Conservation (phyloP, 176 grass and related monocot genomes). For the Avena insularis region DNA sequence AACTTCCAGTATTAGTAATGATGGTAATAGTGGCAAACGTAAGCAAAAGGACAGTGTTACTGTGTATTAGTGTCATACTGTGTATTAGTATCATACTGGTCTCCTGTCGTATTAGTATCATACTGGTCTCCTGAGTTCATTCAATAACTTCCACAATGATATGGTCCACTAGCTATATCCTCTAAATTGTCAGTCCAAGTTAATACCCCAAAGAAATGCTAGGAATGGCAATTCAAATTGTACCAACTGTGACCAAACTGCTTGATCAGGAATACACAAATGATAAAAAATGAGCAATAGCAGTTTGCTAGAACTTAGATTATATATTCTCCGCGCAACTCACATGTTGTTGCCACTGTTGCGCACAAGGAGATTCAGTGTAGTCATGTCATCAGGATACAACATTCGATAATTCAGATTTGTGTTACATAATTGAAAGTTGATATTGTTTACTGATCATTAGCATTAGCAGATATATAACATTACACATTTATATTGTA, state of each 20-base stretch:
- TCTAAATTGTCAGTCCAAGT: neutral
- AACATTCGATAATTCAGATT: conserved; percentile 6
- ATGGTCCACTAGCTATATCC: neutral
- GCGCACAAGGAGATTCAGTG: neutral
- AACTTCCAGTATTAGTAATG: neutral
- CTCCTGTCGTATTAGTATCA: too few relatives aligned
- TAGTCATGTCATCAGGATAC: conserved; percentile 15
- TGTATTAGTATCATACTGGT: neutral
- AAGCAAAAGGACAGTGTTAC: neutral
- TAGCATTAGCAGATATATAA: neutral
- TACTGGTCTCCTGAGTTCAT: neutral
- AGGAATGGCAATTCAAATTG: neutral
- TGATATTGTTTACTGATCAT: neutral
- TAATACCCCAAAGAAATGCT: neutral
- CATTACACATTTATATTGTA: conserved; percentile 4
- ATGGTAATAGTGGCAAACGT: too few relatives aligned
- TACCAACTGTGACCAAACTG: neutral
- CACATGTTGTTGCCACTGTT: neutral
- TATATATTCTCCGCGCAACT: neutral
- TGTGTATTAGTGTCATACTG: neutral
- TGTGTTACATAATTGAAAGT: neutral
- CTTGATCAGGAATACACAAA: neutral
- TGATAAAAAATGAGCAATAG: neutral
- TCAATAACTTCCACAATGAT: neutral
- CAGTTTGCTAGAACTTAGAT: neutral